Evolutionary conservation across 164 flowering plant species (phyloP), one percentile per base, ranked within the genome.

Genomic region (Houttuynia cordata): DNA sequence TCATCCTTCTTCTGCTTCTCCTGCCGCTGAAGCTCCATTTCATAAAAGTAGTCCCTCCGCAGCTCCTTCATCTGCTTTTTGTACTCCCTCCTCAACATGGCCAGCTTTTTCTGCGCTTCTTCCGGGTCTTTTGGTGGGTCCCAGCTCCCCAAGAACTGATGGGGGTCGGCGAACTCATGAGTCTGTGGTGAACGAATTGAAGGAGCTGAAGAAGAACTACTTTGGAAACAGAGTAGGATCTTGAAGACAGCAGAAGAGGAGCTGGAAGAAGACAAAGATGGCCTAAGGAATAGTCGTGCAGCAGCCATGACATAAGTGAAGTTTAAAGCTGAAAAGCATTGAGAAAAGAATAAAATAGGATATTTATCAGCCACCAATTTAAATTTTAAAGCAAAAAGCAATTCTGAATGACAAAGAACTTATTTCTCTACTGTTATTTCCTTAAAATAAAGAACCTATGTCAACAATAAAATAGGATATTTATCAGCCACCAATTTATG

Each of bases 91-190:
- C 91, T 70, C 25, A 90, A 72, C 19, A 40, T 60, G 1, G 72
- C 80, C 0, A 90, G 75, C 65, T 67, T 75, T 50, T 73, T 74
- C 65, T 79, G 70, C 22, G 97, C 97, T 51, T 83, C 91, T 61
- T 71, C 73, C 1, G 92, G 97, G 62, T 75, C 64, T 37, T 59
- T 71, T 4, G 90, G 75, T 0, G 78, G 56, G n/a, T 68, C 58
- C 97, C 97, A 90, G 64, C 88, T 82, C 39, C 83, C 83, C 19
- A 90, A 13, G 72, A 74, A 85, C 23, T 75, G 53, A 60, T 52
- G 70, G 0, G 93, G 77, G 8, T 74, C 55, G 23, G 76, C 60
- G 62, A 60, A 86, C 8, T 68, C 70, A 64, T 86, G 95, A 9
- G 65, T 66, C 59, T 69, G 68, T 18, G 72, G 41, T 0, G 65